Percentiles rank a stretch among this genome's conserved stretches.
Evolutionary conservation across 2,329 filamentous ascomycete genomes (phyloP).

Genomic region (Berkeleyomyces rouxiae): DNA sequence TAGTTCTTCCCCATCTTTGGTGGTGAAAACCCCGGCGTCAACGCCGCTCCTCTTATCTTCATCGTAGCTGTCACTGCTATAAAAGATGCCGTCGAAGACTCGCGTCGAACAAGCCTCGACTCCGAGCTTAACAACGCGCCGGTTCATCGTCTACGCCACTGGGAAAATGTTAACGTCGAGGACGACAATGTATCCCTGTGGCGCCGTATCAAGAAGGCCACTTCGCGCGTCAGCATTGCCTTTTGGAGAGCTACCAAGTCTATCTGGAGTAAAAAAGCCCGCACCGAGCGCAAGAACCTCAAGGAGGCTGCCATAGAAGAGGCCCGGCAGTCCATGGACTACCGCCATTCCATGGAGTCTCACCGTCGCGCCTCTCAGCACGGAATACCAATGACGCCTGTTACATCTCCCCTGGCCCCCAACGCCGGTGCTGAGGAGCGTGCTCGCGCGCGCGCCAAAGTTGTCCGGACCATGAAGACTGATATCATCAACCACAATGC

Average conservation of each 20-base stretch:
- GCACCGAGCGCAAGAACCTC: constrained; percentile 31
- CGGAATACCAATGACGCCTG: constrained; percentile 83
- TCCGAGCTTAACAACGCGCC: constrained; percentile 92
- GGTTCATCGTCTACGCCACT: constrained; percentile 75
- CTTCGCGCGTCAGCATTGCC: constrained; percentile 41
- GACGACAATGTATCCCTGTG: constrained; percentile 74
- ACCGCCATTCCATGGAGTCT: constrained; percentile 26
- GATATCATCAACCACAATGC: constrained; percentile 57
- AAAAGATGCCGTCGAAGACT: constrained; percentile 94
- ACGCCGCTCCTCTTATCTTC: constrained; percentile 80
- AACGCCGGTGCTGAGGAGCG: constrained; percentile 30
- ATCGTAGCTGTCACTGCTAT: constrained; percentile 77
- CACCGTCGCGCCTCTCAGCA: constrained; percentile 36
- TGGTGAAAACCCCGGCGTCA: constrained; percentile 73
- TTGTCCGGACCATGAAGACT: constrained; percentile 31
- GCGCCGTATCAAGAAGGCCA: constrained; percentile 84
- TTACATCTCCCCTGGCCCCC: constrained; percentile 30
- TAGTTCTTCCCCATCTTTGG: constrained; percentile 96
- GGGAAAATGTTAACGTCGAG: constrained; percentile 83
- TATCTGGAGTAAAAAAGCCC: constrained; percentile 35
- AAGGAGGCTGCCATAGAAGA: constrained; percentile 31
- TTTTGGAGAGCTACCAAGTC: constrained; percentile 32
- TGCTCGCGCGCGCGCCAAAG: constrained; percentile 19
- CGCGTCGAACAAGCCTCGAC: constrained; percentile 76
- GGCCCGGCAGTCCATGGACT: constrained; percentile 40